Evolutionary conservation across 2,329 filamentous ascomycete species (phyloP), one percentile per base, ranked within the genome.

Genomic region (Fusarium burgessii): DNA sequence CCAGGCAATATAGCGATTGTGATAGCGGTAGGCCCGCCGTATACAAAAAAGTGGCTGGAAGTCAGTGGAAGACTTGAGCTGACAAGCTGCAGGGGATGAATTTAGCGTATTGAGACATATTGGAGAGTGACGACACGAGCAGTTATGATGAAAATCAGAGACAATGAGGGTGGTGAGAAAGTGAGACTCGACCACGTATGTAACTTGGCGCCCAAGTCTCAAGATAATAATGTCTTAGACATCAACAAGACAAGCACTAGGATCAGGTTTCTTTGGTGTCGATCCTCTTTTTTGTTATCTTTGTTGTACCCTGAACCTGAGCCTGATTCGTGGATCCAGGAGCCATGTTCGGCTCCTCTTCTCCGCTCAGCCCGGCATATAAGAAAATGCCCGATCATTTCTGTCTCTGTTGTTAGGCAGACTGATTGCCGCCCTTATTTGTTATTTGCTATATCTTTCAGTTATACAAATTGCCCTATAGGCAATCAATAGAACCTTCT

Each of bases 301-400:
- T 57, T 66, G 66, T 66, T 29, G 61, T 61, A 68, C 71, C 57
- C 56, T 43, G 57, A 56, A 41, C 20, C 35, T 33, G 45, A 52
- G 18, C 40, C 42, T 61, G 61, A 63, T 46, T 72, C 66, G 46
- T 50, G 61, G 51, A 54, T 46, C 45, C 46, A 63, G 73, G 62
- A 63, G 68, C 57, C 58, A 56, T 49, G 59, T 51, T 43, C 45
- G 29, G 62, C 47, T 29, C 41, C 29, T 58, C 43, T 55, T 25
- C 49, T 66, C 62, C 46, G 36, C 36, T 43, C 62, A 43, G 40
- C 42, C 58, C 58, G 49, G 58, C 35, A 68, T 23, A 38, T 61
- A 42, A 32, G 35, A 70, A 67, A 75, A 66, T 70, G 68, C 52
- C 72, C 72, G 72, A 72, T 49, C 13, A n/a, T 33, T 27, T 50